Base-by-base conservation (phyloP, 2,329 filamentous ascomycete species). In the Neofusicoccum laricinum region DNA sequence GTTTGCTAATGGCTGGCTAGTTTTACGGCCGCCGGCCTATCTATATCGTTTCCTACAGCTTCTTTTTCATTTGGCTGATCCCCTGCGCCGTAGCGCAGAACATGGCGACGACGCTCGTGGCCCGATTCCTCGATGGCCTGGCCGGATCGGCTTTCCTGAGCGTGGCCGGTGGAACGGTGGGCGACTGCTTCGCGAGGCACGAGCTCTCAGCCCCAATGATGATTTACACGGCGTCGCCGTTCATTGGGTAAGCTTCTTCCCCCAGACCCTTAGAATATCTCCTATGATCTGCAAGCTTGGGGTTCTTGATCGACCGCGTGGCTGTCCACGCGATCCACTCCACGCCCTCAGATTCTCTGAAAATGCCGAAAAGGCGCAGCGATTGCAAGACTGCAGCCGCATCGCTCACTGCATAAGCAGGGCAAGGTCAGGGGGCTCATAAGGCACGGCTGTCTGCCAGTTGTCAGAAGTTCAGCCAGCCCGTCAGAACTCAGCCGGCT, bases 21-120 rank as follows among this genome's bases (percentile, higher is more conserved):
- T 95, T 96, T 75, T 96, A 92, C 75, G 93, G 93, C 46, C 86
- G 93, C 15, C 82, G 92, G 53, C 90, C 89, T 25, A 91, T 96
- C 71, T 97, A 96, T 75, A 82, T 96, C 40, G 78, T 82, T 21
- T 90, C 91, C 0, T 94, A 93, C 76, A 74, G 82, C 2, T 84
- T 90, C 69, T 96, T 93, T 75, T 71, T 93, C 55, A 85, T 96
- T 67, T 96, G 90, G 86, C 79, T 95, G 64, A 86, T 96, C 58
- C 92, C 92, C 0, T 91, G 89, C 68, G 92, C 92, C 0, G 87
- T 93, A 19, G 90, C 91, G n/a, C 80, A 82, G 63, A 96, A 96
- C 71, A 90, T 93, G n/a, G 79, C 87, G 68, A 95, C 92, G 4
- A 87, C 96, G 81, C 79, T 97, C 59, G 79, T 96, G 14, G 83